Percentiles rank a stretch among this genome's conserved stretches.
Evolutionary conservation across 352 stramenopile genomes (phyloP).

Genomic region (Halophytophthora polymorphica): DNA sequence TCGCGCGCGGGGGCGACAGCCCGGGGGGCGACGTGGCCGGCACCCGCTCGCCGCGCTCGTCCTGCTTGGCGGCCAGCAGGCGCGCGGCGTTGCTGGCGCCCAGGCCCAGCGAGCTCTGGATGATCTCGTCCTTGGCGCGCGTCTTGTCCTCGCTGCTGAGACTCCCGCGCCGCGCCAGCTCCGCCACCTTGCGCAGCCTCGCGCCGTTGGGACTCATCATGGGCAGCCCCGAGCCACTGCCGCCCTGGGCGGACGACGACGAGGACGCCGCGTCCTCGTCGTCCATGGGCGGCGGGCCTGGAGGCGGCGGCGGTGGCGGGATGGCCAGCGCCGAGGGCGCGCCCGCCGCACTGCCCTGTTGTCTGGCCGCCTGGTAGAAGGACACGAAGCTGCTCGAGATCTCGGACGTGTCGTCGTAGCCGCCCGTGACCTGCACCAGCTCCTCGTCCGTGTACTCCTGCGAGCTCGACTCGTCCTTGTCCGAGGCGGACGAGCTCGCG

Average conservation of each 20-base stretch:
- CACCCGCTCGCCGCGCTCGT: conserved; percentile 35
- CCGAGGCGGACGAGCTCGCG: conserved; percentile 46
- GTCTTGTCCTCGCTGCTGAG: conserved; percentile 84
- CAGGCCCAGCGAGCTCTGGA: conserved; percentile 80
- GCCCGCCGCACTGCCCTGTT: conserved; percentile 34
- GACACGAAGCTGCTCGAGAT: conserved; percentile 73
- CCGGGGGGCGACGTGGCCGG: conserved; percentile 20
- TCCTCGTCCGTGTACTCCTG: conserved; percentile 68
- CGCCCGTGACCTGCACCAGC: conserved; percentile 53
- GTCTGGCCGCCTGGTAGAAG: conserved; percentile 62
- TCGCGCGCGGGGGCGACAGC: conserved; percentile 41
- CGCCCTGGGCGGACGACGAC: conserved; percentile 48
- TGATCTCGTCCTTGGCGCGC: conserved; percentile 83
- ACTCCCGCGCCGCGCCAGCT: conserved; percentile 71
- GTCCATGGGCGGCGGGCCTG: conserved; percentile 57
- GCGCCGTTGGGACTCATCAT: conserved; percentile 86
- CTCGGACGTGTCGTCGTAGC: conserved; percentile 59
- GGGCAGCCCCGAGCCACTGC: conserved; percentile 45
- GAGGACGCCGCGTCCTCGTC: conserved; percentile 62
- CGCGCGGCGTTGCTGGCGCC: conserved; percentile 58
- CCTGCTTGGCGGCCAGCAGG: conserved; percentile 55
- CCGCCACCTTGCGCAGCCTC: conserved; percentile 71
- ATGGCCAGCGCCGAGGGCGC: conserved; percentile 56
- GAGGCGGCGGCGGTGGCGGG: conserved; percentile 55
- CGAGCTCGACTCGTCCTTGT: conserved; percentile 56